Percentiles rank a stretch among this genome's conserved stretches.
Conservation (phyloP, 495 filamentous ascomycete genomes). For the Usnea hakonensis region DNA sequence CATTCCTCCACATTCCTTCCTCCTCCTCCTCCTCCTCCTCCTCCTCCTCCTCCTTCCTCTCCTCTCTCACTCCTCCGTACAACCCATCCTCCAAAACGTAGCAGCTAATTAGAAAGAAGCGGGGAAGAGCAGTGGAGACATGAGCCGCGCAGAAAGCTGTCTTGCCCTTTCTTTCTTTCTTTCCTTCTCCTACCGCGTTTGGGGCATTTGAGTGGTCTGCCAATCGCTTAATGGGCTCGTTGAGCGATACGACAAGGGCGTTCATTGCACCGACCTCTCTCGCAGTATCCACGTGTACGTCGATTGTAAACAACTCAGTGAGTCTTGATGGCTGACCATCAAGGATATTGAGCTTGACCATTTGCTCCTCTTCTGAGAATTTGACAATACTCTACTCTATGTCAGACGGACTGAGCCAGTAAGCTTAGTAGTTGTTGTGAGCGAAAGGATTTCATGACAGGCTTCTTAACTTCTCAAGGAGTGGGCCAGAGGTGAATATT, state of each 20-base stretch:
- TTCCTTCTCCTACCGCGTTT: no score
- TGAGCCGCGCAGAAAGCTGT: no score
- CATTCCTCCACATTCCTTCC: no score
- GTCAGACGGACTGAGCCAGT: not conserved
- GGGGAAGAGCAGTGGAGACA: no score
- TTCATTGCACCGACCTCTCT: not conserved
- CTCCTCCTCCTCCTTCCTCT: no score
- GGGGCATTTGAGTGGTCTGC: constrained; percentile 1
- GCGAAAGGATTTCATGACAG: not conserved
- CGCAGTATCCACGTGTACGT: not conserved
- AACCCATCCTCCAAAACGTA: no score
- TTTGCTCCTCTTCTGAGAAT: not conserved
- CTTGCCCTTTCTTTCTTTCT: no score
- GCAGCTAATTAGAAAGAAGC: no score
- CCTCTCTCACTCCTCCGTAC: no score
- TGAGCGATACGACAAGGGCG: constrained; percentile 4
- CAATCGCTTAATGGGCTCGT: constrained; percentile 10
- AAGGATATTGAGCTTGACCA: not conserved
- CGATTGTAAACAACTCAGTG: not conserved
- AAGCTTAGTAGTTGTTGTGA: not conserved
- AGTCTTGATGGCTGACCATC: not conserved
- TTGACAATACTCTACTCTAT: not conserved
- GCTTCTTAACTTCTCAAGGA: no score
- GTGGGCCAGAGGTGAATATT: no score
- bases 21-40: no score